Percentiles rank a stretch among this genome's conserved stretches.
phyloP scores from a whole-genome alignment of 306 rosid species.

The Styphnolobium japonicum region DNA sequence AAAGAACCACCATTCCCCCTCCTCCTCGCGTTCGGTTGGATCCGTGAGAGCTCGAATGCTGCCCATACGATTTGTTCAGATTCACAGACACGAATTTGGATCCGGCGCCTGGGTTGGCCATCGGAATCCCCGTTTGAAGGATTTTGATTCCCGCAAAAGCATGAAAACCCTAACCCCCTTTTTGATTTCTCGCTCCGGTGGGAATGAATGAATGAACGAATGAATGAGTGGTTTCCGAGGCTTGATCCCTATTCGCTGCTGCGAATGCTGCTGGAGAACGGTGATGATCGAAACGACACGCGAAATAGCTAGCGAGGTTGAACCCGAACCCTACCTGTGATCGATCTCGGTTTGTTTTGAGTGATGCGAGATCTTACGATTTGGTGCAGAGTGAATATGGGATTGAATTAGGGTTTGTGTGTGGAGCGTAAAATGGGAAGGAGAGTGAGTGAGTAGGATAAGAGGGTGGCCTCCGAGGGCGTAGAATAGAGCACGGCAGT shows the following conservation, averaged over 20 bases:
- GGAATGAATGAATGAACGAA: too few relatives aligned
- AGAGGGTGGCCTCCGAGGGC: conserved; percentile 29
- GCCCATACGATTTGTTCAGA: conserved; percentile 97
- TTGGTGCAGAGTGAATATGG: background rate
- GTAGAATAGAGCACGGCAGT: conserved; percentile 37
- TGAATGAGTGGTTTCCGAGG: too few relatives aligned
- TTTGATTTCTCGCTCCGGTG: conserved; percentile 27
- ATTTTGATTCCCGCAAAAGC: conserved; percentile 52
- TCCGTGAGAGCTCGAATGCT: conserved; percentile 52
- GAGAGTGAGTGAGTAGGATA: background rate
- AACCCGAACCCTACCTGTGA: background rate
- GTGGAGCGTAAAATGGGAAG: background rate
- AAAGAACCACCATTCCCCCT: conserved; percentile 78
- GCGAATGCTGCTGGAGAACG: too few relatives aligned
- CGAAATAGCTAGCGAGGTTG: background rate
- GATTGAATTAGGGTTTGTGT: conserved; percentile 42
- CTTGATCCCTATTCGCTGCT: conserved; percentile 25
- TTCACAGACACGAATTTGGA: conserved; percentile 84
- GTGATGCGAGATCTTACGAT: background rate
- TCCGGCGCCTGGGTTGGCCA: conserved; percentile 91
- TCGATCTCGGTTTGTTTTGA: conserved; percentile 8
- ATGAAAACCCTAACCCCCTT: conserved; percentile 70
- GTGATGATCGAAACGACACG: background rate
- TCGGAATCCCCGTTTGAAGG: conserved; percentile 59
- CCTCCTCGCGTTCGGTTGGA: conserved; percentile 48